Conservation (phyloP, 2,329 filamentous ascomycete species). For the Fusarium begoniae region DNA sequence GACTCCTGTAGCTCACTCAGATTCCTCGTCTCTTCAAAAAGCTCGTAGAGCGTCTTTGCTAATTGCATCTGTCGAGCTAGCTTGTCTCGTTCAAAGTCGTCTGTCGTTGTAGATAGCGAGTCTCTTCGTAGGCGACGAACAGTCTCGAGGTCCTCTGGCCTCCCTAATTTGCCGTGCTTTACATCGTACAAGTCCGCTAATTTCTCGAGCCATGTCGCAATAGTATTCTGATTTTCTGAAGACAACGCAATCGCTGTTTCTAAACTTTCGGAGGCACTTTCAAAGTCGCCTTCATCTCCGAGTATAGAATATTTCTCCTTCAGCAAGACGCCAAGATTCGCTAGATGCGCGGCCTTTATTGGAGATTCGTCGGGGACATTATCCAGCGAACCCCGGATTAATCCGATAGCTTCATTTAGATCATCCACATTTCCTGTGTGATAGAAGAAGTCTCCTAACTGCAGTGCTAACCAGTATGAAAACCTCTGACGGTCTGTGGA, state of each 20-base stretch:
- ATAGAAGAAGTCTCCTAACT: not conserved
- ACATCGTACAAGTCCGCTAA: not conserved
- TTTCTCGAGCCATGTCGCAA: not conserved
- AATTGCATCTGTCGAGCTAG: not conserved
- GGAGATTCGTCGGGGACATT: rapidly evolving
- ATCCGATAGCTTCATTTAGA: not conserved
- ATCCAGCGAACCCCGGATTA: not conserved
- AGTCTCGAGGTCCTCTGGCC: not conserved
- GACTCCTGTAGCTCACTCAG: not conserved
- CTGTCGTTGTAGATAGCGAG: not conserved
- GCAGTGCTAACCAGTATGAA: not conserved
- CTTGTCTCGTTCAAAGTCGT: rapidly evolving
- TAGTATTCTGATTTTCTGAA: not conserved
- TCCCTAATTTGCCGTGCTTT: not conserved
- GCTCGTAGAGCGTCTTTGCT: not conserved
- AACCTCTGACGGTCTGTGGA: not conserved
- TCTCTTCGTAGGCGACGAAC: not conserved
- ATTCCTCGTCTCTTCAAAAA: not conserved
- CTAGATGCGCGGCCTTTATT: rapidly evolving
- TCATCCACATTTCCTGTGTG: not conserved
- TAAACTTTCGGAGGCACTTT: not conserved
- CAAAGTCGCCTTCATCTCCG: not conserved
- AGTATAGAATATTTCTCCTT: not conserved
- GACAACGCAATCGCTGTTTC: not conserved
- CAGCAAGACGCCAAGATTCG: not conserved